Evolutionary conservation across 2,329 filamentous ascomycete species (phyloP), one percentile per base, ranked within the genome.

Genomic region (Phyllosticta citribraziliensis): DNA sequence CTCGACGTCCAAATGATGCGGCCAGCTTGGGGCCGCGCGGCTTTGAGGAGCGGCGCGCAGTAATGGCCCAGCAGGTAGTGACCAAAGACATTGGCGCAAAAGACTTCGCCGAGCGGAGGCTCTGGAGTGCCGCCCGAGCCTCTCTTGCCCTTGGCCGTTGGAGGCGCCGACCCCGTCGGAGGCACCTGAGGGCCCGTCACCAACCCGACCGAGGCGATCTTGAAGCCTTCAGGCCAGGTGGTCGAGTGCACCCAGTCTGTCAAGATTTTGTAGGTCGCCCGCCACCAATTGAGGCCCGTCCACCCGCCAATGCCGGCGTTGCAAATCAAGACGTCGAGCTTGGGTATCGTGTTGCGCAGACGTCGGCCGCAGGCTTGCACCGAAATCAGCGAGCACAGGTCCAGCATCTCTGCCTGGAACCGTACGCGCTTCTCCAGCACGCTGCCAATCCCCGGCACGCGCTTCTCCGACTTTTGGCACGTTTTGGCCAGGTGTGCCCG

Each of bases 221-320:
- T 96, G 78, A 82, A 97, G n/a, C 55, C 59, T 1, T 77, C 78
- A 0, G 93, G 92, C 80, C 85, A 95, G 6, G 91, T 93, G 27
- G 86, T 81, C 1, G 85, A 79, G 65, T 89, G 81, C 11, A 87
- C 71, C 62, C 88, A 76, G 61, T 91, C 85, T 11, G 81, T 85
- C 54, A 88, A 68, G 5, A 84, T 68, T 10, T 70, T 72, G 75
- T 77, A 83, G 30, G 85, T 72, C 1, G 89, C 84, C 59, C 69
- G 67, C 1, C 78, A 73, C 84, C 86, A 97, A 72, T 90, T 77
- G 62, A 96, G 72, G n/a, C 89, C 89, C 0, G 79, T 83, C 88
- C 91, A 96, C 1, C 90, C 91, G 22, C 91, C 91, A 50, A 93
- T 87, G 0, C 92, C 94, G 17, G 93, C 93, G 73, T 97, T 97